Conservation (phyloP, 2,329 filamentous ascomycete genomes). For the Sporothrix variecibatus region DNA sequence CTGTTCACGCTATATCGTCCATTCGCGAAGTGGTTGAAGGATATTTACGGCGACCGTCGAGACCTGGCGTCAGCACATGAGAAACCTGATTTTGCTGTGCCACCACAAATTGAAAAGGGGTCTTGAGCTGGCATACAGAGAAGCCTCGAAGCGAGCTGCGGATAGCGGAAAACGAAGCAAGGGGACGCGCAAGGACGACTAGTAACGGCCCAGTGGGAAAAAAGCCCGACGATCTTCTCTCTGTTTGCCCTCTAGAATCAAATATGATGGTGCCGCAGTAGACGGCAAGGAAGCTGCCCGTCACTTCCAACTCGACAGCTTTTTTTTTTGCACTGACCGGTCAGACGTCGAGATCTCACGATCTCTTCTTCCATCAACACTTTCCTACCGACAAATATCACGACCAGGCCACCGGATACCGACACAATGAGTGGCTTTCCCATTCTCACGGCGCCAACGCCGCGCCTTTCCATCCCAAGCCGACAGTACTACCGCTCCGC, state of each 20-base stretch:
- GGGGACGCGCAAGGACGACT: not conserved
- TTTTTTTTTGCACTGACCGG: not conserved
- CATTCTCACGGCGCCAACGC: slow-evolving; percentile 40
- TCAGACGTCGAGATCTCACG: not conserved
- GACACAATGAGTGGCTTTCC: slow-evolving; percentile 42
- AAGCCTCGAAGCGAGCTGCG: not conserved
- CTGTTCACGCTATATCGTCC: not conserved
- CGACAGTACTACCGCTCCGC: slow-evolving; percentile 42
- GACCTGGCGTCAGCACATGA: not conserved
- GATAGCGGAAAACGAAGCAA: not conserved
- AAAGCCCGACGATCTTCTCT: not conserved
- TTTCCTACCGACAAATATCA: not conserved
- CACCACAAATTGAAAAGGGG: not conserved
- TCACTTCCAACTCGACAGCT: not conserved
- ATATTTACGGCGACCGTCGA: not conserved
- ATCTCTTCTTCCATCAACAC: not conserved
- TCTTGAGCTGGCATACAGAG: not conserved
- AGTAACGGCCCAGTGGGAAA: not conserved
- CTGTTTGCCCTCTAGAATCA: not conserved
- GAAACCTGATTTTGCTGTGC: not conserved
- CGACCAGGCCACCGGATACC: not conserved
- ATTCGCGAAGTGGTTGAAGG: not conserved
- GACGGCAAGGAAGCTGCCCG: not conserved
- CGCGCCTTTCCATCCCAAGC: slow-evolving; percentile 43
- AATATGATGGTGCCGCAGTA: slow-evolving; percentile 14